Base-by-base conservation (phyloP, 768 basidiomycete genomes). In the Chalciporus piperatus region DNA sequence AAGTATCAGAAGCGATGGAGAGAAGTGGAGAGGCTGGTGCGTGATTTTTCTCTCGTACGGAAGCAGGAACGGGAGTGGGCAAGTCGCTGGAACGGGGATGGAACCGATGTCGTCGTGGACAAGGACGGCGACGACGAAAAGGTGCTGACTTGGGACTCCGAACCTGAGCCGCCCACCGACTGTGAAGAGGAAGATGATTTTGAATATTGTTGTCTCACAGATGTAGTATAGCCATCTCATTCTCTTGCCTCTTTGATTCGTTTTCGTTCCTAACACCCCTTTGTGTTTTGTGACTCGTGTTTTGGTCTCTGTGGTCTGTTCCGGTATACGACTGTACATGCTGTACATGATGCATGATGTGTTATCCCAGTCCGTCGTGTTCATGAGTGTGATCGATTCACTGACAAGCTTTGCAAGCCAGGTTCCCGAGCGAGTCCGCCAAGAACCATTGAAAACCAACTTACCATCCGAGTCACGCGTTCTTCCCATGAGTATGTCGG, bases 1-100 rank as follows among this genome's bases (percentile, higher is more conserved):
- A 67, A 62, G 50, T 69, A 67, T 42, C 28, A 20, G 28, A 49
- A 33, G 41, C 23, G 65, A 25, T 67, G 67, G 66, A 59, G 50
- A 38, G 57, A 59, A 20, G 65, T 65, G 20, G 60, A 58, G 53
- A 38, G 22, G 52, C 20, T 58, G 19, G 51, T 69, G 4, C 56
- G 55, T 14, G 48, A 65, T 7, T 62, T 67, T 28, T 44, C 65
- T 23, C 51, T 50, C 6, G 51, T 47, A 1, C 54, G 64, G 38
- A 33, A 16, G 44, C 62, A 65, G 50, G 64, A 65, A 38, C 62
- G 54, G 17, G 56, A 28, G 23, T 59, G 63, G 63, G 47, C 45
- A 27, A 9, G 35, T 23, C 49, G 48, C 9, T n/a, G 40, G 41
- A 12, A 23, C 12, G 39, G 22, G 1, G 20, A 11, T 3, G 38